phyloP scores from a whole-genome alignment of 176 grass and related monocot species.

The Tillandsia leiboldiana region DNA sequence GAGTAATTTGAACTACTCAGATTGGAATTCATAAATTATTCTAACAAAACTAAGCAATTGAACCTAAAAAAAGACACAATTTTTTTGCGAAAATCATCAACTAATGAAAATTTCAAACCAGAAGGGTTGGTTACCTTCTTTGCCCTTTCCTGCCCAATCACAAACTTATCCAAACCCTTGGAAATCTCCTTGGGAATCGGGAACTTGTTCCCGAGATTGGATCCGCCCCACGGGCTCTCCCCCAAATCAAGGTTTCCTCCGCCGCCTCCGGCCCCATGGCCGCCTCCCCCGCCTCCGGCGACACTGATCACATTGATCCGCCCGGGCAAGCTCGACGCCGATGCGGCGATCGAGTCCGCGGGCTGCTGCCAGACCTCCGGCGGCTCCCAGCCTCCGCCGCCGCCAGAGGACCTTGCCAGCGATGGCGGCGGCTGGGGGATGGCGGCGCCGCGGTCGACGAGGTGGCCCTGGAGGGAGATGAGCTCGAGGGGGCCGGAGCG shows the following conservation, averaged over 20 bases:
- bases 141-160: slow-evolving; percentile 53
- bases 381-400: slow-evolving; percentile 32
- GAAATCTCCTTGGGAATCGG: slow-evolving; percentile 59
- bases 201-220: slow-evolving; percentile 32
- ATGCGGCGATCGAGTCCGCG: slow-evolving; percentile 13
- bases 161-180: slow-evolving; percentile 50
- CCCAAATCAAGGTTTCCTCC: slow-evolving; percentile 28
- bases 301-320: slow-evolving; percentile 45
- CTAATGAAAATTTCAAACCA: neutral
- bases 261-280: neutral
- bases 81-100: neutral
- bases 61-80: neutral
- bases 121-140: slow-evolving; percentile 38
- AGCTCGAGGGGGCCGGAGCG: slow-evolving; percentile 12
- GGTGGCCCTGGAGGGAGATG: slow-evolving; percentile 14
- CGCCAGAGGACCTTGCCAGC: slow-evolving; percentile 5
- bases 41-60: neutral
- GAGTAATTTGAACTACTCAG: neutral
- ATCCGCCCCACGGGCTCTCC: slow-evolving; percentile 35
- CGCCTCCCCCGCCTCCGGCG: slow-evolving; percentile 13
- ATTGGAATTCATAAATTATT: neutral
- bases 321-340: slow-evolving; percentile 9
- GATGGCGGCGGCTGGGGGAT: neutral
- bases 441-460: slow-evolving; percentile 15
- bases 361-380: slow-evolving; percentile 65